phyloP scores from a whole-genome alignment of 495 filamentous ascomycete species.

The Tuber brumale region DNA sequence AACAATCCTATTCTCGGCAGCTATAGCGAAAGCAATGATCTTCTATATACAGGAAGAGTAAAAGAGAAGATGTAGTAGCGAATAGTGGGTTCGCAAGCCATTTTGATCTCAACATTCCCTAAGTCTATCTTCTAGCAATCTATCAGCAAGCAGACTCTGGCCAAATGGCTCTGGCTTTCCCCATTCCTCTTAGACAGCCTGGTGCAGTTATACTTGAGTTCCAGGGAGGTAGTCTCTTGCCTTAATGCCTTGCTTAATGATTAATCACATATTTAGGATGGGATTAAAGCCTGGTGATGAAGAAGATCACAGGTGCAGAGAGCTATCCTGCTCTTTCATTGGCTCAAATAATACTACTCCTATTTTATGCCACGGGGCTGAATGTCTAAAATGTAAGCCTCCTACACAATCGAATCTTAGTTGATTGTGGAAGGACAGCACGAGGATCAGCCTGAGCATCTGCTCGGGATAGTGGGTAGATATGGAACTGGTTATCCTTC shows the following conservation, averaged over 20 bases:
- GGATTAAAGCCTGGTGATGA: not conserved
- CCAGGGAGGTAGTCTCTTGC: not conserved
- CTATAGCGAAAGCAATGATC: not conserved
- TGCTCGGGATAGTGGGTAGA: too few relatives aligned
- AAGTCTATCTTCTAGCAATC: too few relatives aligned
- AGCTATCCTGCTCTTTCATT: not conserved
- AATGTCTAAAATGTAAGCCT: too few relatives aligned
- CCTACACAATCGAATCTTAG: too few relatives aligned
- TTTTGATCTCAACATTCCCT: not conserved
- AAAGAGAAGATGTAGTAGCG: not conserved
- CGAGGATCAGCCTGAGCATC: too few relatives aligned
- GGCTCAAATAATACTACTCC: too few relatives aligned
- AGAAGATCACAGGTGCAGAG: not conserved
- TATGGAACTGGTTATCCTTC: too few relatives aligned
- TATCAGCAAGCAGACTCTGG: not conserved
- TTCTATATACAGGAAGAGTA: not conserved
- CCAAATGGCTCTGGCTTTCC: not conserved
- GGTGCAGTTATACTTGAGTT: not conserved
- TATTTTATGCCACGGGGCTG: too few relatives aligned
- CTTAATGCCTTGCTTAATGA: not conserved
- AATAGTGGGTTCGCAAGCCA: not conserved
- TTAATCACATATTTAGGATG: not conserved
- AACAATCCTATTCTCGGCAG: too few relatives aligned
- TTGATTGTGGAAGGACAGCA: too few relatives aligned
- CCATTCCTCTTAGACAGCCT: not conserved